phyloP scores from a whole-genome alignment of 352 stramenopile genomes.

The Poterioochromonas sp. region DNA sequence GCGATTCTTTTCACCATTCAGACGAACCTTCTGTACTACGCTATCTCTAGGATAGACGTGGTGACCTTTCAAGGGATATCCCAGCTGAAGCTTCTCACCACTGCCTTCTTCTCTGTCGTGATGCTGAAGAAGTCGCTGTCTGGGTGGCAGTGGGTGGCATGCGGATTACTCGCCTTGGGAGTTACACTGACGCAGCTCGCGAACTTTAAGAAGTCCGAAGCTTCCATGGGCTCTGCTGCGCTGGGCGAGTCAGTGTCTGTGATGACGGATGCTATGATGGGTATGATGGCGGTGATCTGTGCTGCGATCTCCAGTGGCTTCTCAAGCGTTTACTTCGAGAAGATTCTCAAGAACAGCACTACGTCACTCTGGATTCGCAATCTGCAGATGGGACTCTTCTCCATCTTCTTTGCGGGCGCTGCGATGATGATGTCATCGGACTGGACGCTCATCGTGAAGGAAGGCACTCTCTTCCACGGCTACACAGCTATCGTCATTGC shows the following conservation, averaged over 20 bases:
- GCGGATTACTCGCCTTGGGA: constrained; percentile 62
- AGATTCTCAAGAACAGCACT: constrained; percentile 56
- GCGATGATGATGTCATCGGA: constrained; percentile 59
- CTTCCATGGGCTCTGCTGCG: constrained; percentile 44
- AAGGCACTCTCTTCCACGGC: constrained; percentile 67
- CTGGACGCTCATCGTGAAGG: constrained; percentile 41
- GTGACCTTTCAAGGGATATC: constrained; percentile 73
- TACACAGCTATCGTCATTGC: constrained; percentile 52
- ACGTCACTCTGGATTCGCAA: constrained; percentile 75
- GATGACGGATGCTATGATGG: too few species aligned
- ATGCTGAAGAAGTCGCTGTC: constrained; percentile 62
- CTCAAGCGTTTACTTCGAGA: constrained; percentile 23
- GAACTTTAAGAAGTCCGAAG: not conserved
- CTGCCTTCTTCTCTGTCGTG: constrained; percentile 70
- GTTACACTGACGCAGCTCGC: constrained; percentile 5
- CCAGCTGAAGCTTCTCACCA: constrained; percentile 73
- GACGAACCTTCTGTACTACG: constrained; percentile 80
- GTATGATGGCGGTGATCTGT: constrained; percentile 59
- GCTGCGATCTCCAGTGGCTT: constrained; percentile 56
- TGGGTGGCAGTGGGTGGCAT: constrained; percentile 60
- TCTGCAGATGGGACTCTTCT: constrained; percentile 74
- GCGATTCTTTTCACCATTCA: constrained; percentile 77
- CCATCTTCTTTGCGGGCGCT: constrained; percentile 59
- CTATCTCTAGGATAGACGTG: constrained; percentile 69
- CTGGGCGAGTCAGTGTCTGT: too few species aligned